Evolutionary conservation across 2,329 filamentous ascomycete genomes (phyloP), one percentile per base, ranked within the genome.

Genomic region (Phyllosticta citriasiana): DNA sequence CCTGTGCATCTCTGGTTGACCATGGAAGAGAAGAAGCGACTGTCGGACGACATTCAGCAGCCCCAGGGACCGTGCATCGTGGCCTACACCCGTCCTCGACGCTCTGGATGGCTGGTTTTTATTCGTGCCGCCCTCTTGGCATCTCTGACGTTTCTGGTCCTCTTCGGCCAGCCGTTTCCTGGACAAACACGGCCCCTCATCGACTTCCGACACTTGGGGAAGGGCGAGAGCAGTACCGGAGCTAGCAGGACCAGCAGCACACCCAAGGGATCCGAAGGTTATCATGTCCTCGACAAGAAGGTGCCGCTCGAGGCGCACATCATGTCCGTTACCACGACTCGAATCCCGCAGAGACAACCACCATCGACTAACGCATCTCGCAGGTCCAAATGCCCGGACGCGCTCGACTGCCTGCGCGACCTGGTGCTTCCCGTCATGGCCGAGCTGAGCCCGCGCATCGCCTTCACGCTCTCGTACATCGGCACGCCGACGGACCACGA

Each of bases 281-380:
- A 47, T 25, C 12, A 52, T n/a, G 8, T 50, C 16, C 40, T 52
- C 3, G 27, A 9, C 22, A 59, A 62, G 19, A 77, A 72, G 62
- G 88, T 97, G 4, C 88, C 91, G 3, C 76, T 99, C 2, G 94
- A 99, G 73, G 89, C 91, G 61, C 93, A 97, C 73, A 94, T 97
- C 68, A 99, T 97, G 87, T 74, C 63, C 55, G 68, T 63, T 26
- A 8, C 5, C 16, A 72, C 62, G 57, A 66, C 62, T 40, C 59
- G 35, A 12, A 16, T 50, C 26, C 26, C 12, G 27, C 14, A 33
- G 22, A 14, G 33, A 40, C 24, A 14, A 50, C 57, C 27, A 52
- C 51, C 53, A 30, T 16, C 22, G 22, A 9, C 53, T 26, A 53
- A 53, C 51, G 53, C 33, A 24, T 19, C 47, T 22, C 26, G n/a